A percentile compares a stretch with the other conserved stretches of the same genome.
Evolutionary conservation across 306 rosid genomes (phyloP).

Genomic region (Cicer cuneatum): DNA sequence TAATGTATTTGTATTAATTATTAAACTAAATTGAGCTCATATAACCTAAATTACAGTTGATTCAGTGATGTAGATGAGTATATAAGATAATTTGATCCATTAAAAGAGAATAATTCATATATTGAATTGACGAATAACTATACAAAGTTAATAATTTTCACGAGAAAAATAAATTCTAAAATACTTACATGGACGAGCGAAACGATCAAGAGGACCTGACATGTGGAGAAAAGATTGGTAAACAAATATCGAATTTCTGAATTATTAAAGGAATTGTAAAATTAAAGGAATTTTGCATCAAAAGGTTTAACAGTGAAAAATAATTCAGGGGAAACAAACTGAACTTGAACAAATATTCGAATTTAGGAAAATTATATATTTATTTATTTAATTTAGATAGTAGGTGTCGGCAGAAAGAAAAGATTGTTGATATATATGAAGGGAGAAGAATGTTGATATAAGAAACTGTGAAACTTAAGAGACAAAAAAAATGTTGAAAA

Average conservation of each 20-base stretch:
- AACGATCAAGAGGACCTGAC: slow-evolving; percentile 88
- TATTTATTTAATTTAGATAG: not conserved
- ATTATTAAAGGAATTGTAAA: not conserved
- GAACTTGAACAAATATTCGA: not conserved
- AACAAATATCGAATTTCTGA: slow-evolving; percentile 11
- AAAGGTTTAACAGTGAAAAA: no score
- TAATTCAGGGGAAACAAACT: not conserved
- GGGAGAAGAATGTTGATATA: not conserved
- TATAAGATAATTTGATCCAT: slow-evolving; percentile 22
- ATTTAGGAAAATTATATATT: not conserved
- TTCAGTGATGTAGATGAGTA: slow-evolving; percentile 22
- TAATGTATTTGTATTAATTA: not conserved
- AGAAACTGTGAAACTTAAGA: slow-evolving; percentile 17
- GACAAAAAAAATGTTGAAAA: not conserved
- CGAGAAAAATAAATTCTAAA: not conserved
- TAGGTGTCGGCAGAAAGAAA: slow-evolving; percentile 48
- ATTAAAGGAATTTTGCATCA: no score
- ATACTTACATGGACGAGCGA: slow-evolving; percentile 87
- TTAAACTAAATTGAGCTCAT: slow-evolving; percentile 40
- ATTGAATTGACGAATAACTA: slow-evolving; percentile 2
- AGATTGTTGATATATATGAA: not conserved
- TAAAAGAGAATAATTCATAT: not conserved
- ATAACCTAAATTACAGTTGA: slow-evolving; percentile 14
- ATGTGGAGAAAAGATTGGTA: slow-evolving; percentile 44
- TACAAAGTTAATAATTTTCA: not conserved